Base-by-base conservation (phyloP, 2,329 filamentous ascomycete species). In the Phaeomoniella chlamydospora region DNA sequence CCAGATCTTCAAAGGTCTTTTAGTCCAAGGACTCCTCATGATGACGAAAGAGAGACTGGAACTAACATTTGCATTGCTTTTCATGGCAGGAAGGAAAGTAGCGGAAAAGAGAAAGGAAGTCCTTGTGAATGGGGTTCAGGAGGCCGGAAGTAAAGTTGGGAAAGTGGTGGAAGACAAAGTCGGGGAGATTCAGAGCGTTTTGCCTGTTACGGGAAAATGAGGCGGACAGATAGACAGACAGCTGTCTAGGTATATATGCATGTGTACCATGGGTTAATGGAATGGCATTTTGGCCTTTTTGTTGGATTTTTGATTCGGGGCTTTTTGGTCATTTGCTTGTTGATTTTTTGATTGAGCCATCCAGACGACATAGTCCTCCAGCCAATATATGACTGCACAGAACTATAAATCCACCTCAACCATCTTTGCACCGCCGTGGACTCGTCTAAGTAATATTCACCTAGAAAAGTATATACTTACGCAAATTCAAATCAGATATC, bases 41-140 rank as follows among this genome's bases (percentile, higher is more conserved):
- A 98, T 94, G 86, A 90, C 86, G 33, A 98, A 98, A 63, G 90
- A 98, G 62, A 85, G 83, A 46, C 83, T 96, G 59, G 90, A 96
- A 57, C 64, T 96, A 12, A 56, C 86, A 31, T 96, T 94, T 54
- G 67, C 96, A 43, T 63, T 94, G 17, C 70, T 98, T 35, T 77
- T 94, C 58, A 74, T 84, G 48, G n/a, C n/a, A n/a, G n/a, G n/a
- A n/a, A n/a, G n/a, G n/a, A 93, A 90, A 49, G 53, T 94, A 36
- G 74, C 77, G 45, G 74, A 76, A 45, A 49, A 92, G 39, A 75
- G 74, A 48, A 70, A 76, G 31, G 68, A 80, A 45, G 78, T 80
- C 53, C 62, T 93, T 31, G 69, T 74, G 44, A 80, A 77, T 52
- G 65, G 76, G 12, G 75, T 77, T 10, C 67, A 74, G 29, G 39